Evolutionary conservation across 257 asterid species (phyloP).

Genomic region (Primulina huaijiensis): DNA sequence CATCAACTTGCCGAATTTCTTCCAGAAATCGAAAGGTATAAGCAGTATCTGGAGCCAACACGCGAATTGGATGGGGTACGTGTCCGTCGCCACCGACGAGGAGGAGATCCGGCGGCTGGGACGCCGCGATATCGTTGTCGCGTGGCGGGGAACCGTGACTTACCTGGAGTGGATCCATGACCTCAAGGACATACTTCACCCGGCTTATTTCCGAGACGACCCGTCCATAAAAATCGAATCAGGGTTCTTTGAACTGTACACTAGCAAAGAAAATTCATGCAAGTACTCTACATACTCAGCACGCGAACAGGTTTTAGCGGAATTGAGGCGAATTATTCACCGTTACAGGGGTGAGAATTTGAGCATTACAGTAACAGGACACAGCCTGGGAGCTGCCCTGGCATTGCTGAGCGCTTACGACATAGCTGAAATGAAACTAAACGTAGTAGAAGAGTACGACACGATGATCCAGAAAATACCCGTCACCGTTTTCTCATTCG

Average conservation of each 20-base stretch:
- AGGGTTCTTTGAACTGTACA: slow-evolving; percentile 74
- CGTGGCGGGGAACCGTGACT: slow-evolving; percentile 88
- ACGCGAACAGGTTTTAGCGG: slow-evolving; percentile 69
- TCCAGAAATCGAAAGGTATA: slow-evolving; percentile 41
- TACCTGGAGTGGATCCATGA: slow-evolving; percentile 86
- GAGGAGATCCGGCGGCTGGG: slow-evolving; percentile 57
- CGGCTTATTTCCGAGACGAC: slow-evolving; percentile 68
- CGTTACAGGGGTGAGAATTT: slow-evolving; percentile 55
- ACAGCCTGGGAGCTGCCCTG: slow-evolving; percentile 78
- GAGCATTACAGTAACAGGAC: slow-evolving; percentile 75
- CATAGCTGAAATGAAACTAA: slow-evolving; percentile 52
- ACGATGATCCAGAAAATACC: slow-evolving; percentile 36
- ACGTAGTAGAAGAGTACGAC: slow-evolving; percentile 32
- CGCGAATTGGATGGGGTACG: slow-evolving; percentile 87
- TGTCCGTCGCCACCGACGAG: slow-evolving; percentile 59
- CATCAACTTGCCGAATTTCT: slow-evolving; percentile 69
- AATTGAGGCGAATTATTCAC: slow-evolving; percentile 53
- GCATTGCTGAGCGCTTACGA: slow-evolving; percentile 72
- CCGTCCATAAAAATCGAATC: slow-evolving; percentile 65
- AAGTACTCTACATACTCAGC: slow-evolving; percentile 57
- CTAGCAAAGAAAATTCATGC: slow-evolving; percentile 50
- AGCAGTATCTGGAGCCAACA: slow-evolving; percentile 69
- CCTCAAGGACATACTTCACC: slow-evolving; percentile 63
- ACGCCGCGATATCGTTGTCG: slow-evolving; percentile 61
- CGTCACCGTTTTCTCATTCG: slow-evolving; percentile 49